Percentiles rank a stretch among this genome's conserved stretches.
Conservation (phyloP, 208 protist species). For the Spongospora subterranea region DNA sequence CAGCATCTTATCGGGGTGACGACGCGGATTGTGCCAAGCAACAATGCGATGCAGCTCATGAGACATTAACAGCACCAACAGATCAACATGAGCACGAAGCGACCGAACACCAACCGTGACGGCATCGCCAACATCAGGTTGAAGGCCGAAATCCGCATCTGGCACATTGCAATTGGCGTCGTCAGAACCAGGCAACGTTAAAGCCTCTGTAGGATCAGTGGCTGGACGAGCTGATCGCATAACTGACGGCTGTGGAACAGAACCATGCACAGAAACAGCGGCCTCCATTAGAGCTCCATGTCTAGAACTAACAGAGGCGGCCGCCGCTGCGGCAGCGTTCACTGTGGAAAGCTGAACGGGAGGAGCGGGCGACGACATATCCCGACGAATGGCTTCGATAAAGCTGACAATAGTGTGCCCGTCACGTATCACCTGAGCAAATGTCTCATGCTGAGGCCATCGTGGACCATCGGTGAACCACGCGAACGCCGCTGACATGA, state of each 20-base stretch:
- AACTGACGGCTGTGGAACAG: not conserved
- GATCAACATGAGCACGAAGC: not conserved
- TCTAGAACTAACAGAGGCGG: not conserved
- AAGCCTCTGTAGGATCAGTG: not conserved
- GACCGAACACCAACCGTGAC: not conserved
- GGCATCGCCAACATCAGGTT: not conserved
- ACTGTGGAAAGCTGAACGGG: not conserved
- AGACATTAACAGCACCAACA: slow-evolving; percentile 30
- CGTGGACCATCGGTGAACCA: slow-evolving; percentile 12
- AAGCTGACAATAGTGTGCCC: not conserved
- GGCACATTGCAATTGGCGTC: not conserved
- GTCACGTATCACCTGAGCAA: not conserved
- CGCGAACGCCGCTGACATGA: not conserved
- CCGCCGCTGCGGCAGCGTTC: not conserved
- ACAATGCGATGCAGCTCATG: slow-evolving; percentile 37
- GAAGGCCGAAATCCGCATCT: not conserved
- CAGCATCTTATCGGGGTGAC: not conserved
- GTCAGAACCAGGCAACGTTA: not conserved
- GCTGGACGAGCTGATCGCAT: not conserved
- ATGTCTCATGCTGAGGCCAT: not conserved
- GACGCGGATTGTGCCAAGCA: slow-evolving; percentile 32
- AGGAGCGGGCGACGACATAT: not conserved
- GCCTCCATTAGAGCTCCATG: not conserved
- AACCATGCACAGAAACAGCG: not conserved
- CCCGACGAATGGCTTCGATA: not conserved